Evolutionary conservation across 1,139 yeast genomes (phyloP).

Genomic region (Hemisphaericaspora subhashii): DNA sequence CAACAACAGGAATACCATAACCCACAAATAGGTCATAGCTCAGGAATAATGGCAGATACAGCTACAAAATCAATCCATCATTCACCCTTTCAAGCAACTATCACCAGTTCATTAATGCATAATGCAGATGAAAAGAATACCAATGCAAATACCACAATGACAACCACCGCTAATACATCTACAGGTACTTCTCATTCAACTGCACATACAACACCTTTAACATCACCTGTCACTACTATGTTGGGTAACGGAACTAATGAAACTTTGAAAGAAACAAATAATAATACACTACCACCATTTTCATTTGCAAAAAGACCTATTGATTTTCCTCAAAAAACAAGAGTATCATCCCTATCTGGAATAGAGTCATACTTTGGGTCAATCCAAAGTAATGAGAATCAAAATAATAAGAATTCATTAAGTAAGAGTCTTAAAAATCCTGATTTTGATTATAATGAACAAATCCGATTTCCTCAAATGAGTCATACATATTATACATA

Average conservation of each 20-base stretch:
- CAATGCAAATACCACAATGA: background rate
- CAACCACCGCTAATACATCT: constrained; percentile 2
- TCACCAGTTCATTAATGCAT: background rate
- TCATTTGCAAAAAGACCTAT: constrained; percentile 43
- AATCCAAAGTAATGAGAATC: background rate
- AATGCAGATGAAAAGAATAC: background rate
- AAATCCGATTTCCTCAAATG: constrained; percentile 47
- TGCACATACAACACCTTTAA: constrained; percentile 5
- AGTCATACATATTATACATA: constrained; percentile 30
- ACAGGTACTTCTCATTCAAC: constrained; percentile 4
- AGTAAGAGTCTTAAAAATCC: background rate
- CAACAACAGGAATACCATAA: background rate
- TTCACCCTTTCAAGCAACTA: background rate
- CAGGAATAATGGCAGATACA: background rate
- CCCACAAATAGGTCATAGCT: background rate
- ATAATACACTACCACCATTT: constrained; percentile 28
- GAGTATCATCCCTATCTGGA: constrained; percentile 5
- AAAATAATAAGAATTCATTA: background rate
- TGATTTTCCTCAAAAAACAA: constrained; percentile 11
- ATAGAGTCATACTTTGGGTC: background rate
- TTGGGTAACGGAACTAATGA: background rate
- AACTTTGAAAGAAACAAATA: background rate
- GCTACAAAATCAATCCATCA: background rate
- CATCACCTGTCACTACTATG: background rate
- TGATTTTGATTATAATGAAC: constrained; percentile 43